Evolutionary conservation across 1,284 basidiomycete species (phyloP).

Genomic region (Cryptococcus depauperatus): DNA sequence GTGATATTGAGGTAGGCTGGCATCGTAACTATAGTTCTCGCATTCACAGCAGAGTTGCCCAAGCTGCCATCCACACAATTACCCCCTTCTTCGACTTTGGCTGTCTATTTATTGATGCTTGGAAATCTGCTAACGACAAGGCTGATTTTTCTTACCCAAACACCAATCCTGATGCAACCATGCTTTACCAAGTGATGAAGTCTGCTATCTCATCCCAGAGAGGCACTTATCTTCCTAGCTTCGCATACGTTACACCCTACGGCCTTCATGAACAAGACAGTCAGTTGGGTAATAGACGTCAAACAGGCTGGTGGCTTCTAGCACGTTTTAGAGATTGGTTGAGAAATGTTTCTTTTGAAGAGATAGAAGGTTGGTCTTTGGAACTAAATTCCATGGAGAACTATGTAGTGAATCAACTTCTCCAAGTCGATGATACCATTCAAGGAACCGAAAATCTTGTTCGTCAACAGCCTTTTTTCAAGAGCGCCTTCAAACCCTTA

Average conservation of each 20-base stretch:
- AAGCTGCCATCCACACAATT: constrained; percentile 7
- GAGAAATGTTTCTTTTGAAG: constrained; percentile 2
- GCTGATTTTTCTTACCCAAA: neutral
- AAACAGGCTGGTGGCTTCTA: constrained; percentile 36
- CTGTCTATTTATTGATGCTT: constrained; percentile 11
- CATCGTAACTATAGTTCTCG: constrained; percentile 6
- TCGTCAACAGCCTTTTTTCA: constrained; percentile 24
- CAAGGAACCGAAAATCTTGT: constrained; percentile 23
- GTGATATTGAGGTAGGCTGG: constrained; percentile 2
- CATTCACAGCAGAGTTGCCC: constrained; percentile 3
- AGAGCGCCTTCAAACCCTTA: constrained; percentile 17
- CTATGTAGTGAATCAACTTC: constrained; percentile 16
- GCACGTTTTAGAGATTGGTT: constrained; percentile 36
- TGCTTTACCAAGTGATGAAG: constrained; percentile 23
- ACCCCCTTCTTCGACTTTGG: constrained; percentile 15
- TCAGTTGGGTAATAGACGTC: constrained; percentile 29
- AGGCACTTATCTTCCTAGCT: constrained; percentile 20
- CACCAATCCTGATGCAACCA: neutral
- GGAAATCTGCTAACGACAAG: constrained; percentile 9
- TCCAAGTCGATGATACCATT: constrained; percentile 19
- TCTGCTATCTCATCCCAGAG: constrained; percentile 9
- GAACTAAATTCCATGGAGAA: constrained; percentile 13
- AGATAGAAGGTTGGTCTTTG: too few species aligned
- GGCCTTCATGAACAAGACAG: constrained; percentile 35
- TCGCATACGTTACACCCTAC: constrained; percentile 29